phyloP scores from a whole-genome alignment of 1,284 basidiomycete genomes.

The Ustilago tritici region DNA sequence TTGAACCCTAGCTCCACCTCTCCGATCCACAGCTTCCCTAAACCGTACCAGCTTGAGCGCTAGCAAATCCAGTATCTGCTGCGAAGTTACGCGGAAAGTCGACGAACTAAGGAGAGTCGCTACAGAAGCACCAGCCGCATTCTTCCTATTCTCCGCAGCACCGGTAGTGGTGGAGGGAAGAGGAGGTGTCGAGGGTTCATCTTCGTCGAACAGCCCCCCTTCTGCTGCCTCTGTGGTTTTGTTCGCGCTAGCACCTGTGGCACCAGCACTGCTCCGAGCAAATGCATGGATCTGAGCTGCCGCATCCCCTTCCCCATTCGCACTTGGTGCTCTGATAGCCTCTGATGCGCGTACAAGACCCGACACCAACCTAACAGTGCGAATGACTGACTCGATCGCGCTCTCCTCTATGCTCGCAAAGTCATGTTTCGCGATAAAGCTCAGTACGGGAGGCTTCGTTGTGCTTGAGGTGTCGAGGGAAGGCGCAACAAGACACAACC shows the following conservation, averaged over 20 bases:
- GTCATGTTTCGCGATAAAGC: conserved; percentile 17
- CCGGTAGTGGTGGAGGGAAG: conserved; percentile 8
- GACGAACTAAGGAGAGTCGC: conserved; percentile 9
- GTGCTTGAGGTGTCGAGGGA: neutral
- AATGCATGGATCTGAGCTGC: neutral
- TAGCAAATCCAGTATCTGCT: conserved; percentile 16
- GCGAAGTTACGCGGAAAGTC: neutral
- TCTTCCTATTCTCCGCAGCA: neutral
- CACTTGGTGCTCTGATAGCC: neutral
- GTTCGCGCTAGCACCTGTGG: neutral
- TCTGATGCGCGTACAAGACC: conserved; percentile 10
- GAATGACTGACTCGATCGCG: conserved; percentile 9
- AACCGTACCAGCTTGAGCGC: conserved; percentile 21
- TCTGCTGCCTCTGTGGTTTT: neutral
- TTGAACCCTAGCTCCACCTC: neutral
- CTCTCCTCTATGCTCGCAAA: conserved; percentile 7
- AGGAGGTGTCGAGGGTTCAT: conserved; percentile 30
- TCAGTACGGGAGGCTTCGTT: neutral
- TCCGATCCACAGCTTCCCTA: neutral
- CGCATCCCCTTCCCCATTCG: neutral
- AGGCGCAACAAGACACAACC: conserved; percentile 16
- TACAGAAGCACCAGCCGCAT: neutral
- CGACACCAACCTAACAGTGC: conserved; percentile 12
- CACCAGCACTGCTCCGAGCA: neutral
- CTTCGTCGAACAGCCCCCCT: conserved; percentile 38